A percentile compares a stretch with the other conserved stretches of the same genome.
These are phyloP conservation scores for Microcyclosporella mali DNA, from an alignment of 2,329 filamentous ascomycete species.

Conservation along the genomic window DNA sequence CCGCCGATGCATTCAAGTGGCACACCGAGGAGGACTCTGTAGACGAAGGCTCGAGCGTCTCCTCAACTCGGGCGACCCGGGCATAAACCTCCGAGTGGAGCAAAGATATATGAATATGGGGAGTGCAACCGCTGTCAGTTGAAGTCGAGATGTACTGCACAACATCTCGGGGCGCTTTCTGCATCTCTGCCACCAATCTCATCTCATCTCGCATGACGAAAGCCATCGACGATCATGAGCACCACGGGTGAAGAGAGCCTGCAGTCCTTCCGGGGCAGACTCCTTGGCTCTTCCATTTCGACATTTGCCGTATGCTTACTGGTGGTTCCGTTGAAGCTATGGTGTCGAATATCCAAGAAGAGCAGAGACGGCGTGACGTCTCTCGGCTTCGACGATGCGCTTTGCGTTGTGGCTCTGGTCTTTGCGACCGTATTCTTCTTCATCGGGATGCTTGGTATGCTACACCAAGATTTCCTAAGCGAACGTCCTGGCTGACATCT, in stretches of 20 bases:
- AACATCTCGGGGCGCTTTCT: no score
- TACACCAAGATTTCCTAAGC: no score
- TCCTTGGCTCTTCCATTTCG: slow-evolving; percentile 8
- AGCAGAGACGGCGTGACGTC: slow-evolving; percentile 1
- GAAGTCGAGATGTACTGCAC: no score
- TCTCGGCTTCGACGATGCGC: slow-evolving; percentile 10
- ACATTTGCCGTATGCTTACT: slow-evolving; percentile 11
- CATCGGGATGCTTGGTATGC: slow-evolving; percentile 10
- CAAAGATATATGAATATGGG: no score
- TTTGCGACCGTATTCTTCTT: slow-evolving; percentile 9
- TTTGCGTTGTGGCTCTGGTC: slow-evolving; percentile 3
- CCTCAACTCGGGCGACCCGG: no score
- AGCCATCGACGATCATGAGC: neutral
- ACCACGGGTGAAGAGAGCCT: slow-evolving; percentile 4
- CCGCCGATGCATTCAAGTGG: no score
- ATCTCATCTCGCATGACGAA: neutral
- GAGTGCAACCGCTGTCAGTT: no score
- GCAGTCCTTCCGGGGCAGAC: slow-evolving; percentile 2
- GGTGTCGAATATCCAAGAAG: slow-evolving; percentile 8
- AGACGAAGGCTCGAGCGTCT: no score
- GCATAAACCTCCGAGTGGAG: no score
- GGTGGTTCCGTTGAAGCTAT: slow-evolving; percentile 11
- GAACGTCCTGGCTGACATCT: neutral
- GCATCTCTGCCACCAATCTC: no score
- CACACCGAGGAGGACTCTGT: no score